Evolutionary conservation across 805 yeast species (phyloP), one percentile per base, ranked within the genome.

Genomic region (Candida vaughaniae): DNA sequence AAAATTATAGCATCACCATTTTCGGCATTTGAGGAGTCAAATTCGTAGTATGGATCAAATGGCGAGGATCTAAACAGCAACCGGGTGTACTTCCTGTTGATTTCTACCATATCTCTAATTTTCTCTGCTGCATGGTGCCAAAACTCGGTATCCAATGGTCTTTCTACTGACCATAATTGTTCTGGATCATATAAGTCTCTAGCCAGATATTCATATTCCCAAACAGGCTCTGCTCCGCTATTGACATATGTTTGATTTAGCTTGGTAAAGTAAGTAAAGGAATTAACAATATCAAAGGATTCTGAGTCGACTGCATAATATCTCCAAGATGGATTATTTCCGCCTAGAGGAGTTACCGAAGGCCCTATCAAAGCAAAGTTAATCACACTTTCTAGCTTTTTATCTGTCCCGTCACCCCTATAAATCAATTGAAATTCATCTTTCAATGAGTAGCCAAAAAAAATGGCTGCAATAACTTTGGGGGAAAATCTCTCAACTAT

Each of bases 271-370:
- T 70, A 79, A 47, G 79, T 80, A 58, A 57, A 70, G 1, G 82
- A 65, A 52, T 82, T 77, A 71, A 80, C 65, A 38, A 82, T 64
- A 44, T 73, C 73, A 59, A 79, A 80, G 4, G 84, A 70, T 44
- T 72, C 60, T 14, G 71, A 57, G 50, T 82, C 87, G 36, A 82
- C 79, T 45, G 76, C 77, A 49, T 82, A 83, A 60, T 80, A 81
- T 54, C 86, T 72, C 85, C 86, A 82, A 14, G 78, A 71, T 5
- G 90, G 90, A 53, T 82, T 82, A 46, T 74, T 68, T 31, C 76
- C 69, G 4, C 65, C 57, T 51, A 69, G 66, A 4, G 88, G 86
- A 4, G 85, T 78, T 23, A 82, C 71, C 0, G 86, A 77, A 36
- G 78, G 88, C 1, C 77, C 71, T 35, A 82, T 69, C 77, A 81